Evolutionary conservation across 140 eudicot genomes (phyloP).

Genomic region (Anethum foeniculum): DNA sequence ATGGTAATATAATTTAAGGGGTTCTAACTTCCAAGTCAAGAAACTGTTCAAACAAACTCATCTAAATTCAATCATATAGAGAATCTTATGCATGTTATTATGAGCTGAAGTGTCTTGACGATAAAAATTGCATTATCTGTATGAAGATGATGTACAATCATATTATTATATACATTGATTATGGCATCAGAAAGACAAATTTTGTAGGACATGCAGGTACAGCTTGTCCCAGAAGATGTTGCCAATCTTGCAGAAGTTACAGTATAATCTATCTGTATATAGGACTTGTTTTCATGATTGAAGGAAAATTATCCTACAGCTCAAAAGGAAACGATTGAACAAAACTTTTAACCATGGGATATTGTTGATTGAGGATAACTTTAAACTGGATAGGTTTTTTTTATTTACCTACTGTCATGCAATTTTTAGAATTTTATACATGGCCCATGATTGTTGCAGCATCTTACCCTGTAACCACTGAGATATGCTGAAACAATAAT

Average conservation of each 20-base stretch:
- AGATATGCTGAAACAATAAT: too few species aligned
- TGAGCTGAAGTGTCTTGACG: neutral
- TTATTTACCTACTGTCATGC: neutral
- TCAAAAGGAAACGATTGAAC: neutral
- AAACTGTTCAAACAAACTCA: neutral
- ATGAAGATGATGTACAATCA: neutral
- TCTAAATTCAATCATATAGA: neutral
- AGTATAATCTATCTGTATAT: neutral
- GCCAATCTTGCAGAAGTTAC: neutral
- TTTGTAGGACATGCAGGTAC: constrained; percentile 6
- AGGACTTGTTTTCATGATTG: neutral
- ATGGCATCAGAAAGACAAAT: neutral
- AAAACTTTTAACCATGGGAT: neutral
- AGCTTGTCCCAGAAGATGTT: neutral
- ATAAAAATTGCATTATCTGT: neutral
- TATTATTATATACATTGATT: neutral
- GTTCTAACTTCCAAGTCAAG: neutral
- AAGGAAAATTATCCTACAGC: neutral
- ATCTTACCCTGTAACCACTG: too few species aligned
- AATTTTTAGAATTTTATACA: neutral
- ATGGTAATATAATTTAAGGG: neutral
- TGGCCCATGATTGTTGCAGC: too few species aligned
- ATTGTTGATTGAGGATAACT: neutral
- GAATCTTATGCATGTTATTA: neutral
- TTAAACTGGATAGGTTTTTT: neutral